Base-by-base conservation (phyloP, 2,329 filamentous ascomycete genomes). In the Lojkania enalia region DNA sequence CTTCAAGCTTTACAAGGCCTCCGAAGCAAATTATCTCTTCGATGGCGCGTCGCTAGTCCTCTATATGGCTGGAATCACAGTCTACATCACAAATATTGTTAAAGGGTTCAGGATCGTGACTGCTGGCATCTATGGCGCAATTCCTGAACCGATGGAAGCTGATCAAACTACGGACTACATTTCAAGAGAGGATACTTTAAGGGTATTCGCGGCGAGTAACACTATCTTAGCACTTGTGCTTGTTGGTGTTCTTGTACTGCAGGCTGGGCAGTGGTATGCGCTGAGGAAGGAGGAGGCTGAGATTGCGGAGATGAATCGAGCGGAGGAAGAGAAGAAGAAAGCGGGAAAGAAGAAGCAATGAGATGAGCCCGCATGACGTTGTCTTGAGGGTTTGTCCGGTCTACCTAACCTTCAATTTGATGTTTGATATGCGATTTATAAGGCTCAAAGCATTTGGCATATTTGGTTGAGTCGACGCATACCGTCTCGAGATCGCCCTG, bases 191-290 rank as follows among this genome's bases (percentile, higher is more conserved):
- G 94, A 99, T 69, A 92, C 85, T 62, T 74, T 99, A 60, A 87
- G 89, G 75, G 92, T 99, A 13, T 77, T 97, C 61, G 84, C 90
- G 21, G 94, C 94, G 5, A 96, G 90, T 71, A 96, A 99, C 73
- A 97, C 94, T 2, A 99, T 99, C 66, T 74, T 97, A 45, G 94
- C 92, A 25, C 80, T 99, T 33, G 90, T 99, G 20, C 74, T 99
- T 41, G 85, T 97, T 2, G 94, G 94, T 4, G 88, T 99, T 7
- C 70, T 99, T 54, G 88, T 96, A 23, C 74, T 99, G 64, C 94
- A 99, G 81, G 90, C 90, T 15, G 94, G 94, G 9, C 90, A 97
- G 79, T 97, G 92, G 94, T 99, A 99, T 74, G 94, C 94, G 19
- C 91, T 97, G 80, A 81, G 88, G 66, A 95, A 95, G 75, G 91